These are phyloP conservation scores for Geotrichum macrosporum DNA, from an alignment of 1,139 yeast genomes.

Conservation along the genomic window DNA sequence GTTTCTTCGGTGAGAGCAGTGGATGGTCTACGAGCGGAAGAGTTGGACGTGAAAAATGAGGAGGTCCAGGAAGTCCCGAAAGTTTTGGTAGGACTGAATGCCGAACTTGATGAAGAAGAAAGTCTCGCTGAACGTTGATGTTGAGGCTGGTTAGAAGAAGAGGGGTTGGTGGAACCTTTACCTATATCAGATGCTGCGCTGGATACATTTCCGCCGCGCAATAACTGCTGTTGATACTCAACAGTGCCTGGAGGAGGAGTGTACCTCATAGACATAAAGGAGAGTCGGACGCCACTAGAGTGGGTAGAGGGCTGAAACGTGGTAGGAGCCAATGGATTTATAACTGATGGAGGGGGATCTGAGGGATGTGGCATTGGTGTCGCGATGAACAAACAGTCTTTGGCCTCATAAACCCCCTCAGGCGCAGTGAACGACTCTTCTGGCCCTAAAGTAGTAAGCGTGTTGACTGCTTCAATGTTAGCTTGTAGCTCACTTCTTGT, in stretches of 20 bases:
- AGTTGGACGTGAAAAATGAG: conserved; percentile 4
- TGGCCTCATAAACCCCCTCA: conserved; percentile 35
- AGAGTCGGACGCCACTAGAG: conserved; percentile 32
- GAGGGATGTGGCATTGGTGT: conserved; percentile 40
- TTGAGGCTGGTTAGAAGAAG: no score
- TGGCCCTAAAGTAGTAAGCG: conserved; percentile 2
- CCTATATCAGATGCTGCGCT: background rate
- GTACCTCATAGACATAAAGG: conserved; percentile 20
- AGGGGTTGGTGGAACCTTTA: background rate
- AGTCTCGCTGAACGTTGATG: no score
- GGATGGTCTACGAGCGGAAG: conserved; percentile 3
- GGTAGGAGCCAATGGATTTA: conserved; percentile 39
- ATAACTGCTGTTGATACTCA: conserved; percentile 8
- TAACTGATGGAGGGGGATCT: conserved; percentile 33
- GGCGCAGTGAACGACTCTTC: conserved; percentile 28
- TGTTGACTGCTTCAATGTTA: conserved; percentile 7
- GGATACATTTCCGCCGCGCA: background rate
- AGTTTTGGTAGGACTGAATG: background rate
- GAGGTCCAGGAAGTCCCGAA: conserved; percentile 13
- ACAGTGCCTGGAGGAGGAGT: conserved; percentile 17
- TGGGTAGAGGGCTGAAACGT: conserved; percentile 31
- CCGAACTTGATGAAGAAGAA: background rate
- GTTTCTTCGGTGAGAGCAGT: conserved; percentile 15
- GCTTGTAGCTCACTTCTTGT: conserved; percentile 9
- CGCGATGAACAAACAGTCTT: conserved; percentile 36